phyloP scores from a whole-genome alignment of 2,329 filamentous ascomycete species.

The Trichophyton verrucosum region DNA sequence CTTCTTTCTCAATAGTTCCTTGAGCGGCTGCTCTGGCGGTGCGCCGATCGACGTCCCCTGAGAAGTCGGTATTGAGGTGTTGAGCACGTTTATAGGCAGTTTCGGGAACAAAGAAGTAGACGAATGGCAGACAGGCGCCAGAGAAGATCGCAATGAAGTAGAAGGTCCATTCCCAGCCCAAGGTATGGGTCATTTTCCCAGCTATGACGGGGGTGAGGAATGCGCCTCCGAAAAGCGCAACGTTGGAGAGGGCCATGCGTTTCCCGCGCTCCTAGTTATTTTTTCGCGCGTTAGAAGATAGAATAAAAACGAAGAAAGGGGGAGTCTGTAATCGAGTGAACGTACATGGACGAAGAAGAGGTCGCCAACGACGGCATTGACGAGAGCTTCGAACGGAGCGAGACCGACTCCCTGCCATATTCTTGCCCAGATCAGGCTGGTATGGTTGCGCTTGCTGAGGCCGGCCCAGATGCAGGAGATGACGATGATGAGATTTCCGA shows the following conservation, averaged over 20 bases:
- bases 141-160: slow-evolving; percentile 79
- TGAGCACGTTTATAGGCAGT: slow-evolving; percentile 61
- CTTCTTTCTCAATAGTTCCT: not conserved
- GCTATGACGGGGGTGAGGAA: slow-evolving; percentile 81
- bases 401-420: slow-evolving; percentile 77
- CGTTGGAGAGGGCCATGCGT: slow-evolving; percentile 71
- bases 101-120: slow-evolving; percentile 74
- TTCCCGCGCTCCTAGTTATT: slow-evolving; percentile 53
- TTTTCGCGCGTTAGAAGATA: not conserved
- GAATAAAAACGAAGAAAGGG: not conserved
- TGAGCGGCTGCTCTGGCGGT: not conserved
- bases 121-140: slow-evolving; percentile 53
- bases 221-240: slow-evolving; percentile 57
- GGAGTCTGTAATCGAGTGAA: slow-evolving; percentile 1
- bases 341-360: slow-evolving; percentile 76
- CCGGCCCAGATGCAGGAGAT: slow-evolving; percentile 68
- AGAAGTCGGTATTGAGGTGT: slow-evolving; percentile 57
- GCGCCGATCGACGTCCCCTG: slow-evolving; percentile 23
- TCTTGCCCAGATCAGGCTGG: slow-evolving; percentile 61
- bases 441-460: slow-evolving; percentile 53
- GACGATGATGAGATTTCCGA: slow-evolving; percentile 63
- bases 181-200: slow-evolving; percentile 63
- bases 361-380: slow-evolving; percentile 82
- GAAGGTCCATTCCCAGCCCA: slow-evolving; percentile 83
- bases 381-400: slow-evolving; percentile 78